phyloP scores from a whole-genome alignment of 257 asterid genomes.

The Agastache rugosa region DNA sequence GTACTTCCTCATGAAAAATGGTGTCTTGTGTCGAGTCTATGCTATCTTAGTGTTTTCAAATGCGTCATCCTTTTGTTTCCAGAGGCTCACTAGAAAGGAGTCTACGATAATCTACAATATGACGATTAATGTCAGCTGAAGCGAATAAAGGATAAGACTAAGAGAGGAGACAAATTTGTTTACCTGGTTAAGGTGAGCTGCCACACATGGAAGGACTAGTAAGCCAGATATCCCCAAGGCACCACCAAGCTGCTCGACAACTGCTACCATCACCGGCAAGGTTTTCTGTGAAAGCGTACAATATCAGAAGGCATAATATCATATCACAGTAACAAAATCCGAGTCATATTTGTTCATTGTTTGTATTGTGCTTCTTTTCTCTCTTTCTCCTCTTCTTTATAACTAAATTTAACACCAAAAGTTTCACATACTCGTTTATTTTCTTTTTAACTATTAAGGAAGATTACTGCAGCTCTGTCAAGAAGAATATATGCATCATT shows the following conservation, averaged over 20 bases:
- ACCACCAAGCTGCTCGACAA: conserved; percentile 95
- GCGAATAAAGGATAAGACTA: background rate
- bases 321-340: background rate
- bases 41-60: conserved; percentile 50
- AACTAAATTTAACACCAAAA: background rate
- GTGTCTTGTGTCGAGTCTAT: conserved; percentile 21
- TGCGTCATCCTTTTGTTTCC: conserved; percentile 55
- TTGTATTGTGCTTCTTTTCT: background rate
- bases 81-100: conserved; percentile 72
- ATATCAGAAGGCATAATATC: background rate
- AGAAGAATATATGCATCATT: background rate
- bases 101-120: conserved; percentile 73
- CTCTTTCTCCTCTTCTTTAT: background rate
- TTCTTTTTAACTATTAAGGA: background rate
- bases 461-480: background rate
- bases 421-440: background rate
- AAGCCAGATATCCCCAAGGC: conserved; percentile 91
- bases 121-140: conserved; percentile 30
- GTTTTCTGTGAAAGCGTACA: conserved; percentile 67
- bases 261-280: conserved; percentile 95
- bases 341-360: background rate
- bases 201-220: conserved; percentile 92
- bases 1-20: background rate
- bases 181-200: conserved; percentile 96
- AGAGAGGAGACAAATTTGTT: conserved; percentile 7